Evolutionary conservation across 768 basidiomycete species (phyloP).

Genomic region (Tubosaeta brunneosetosa): DNA sequence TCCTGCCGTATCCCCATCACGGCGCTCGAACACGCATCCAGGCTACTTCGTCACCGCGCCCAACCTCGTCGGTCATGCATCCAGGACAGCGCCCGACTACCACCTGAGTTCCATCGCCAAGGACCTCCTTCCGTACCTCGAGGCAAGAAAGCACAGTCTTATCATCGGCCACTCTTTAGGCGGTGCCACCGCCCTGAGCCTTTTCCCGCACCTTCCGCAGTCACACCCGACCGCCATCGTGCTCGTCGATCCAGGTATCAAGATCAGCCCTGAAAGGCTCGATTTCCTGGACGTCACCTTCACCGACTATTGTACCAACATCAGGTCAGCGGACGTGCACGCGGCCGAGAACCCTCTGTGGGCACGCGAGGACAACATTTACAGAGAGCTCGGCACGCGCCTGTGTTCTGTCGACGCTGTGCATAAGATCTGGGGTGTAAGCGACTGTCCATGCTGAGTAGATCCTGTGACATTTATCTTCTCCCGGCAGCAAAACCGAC

Average conservation of each 20-base stretch:
- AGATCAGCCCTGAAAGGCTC: background rate
- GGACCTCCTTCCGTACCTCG: constrained; percentile 19
- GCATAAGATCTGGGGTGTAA: background rate
- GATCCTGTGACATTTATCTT: background rate
- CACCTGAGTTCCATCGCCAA: constrained; percentile 6
- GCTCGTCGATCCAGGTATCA: constrained; percentile 18
- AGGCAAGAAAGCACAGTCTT: constrained; percentile 5
- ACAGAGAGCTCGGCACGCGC: constrained; percentile 8
- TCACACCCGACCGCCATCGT: constrained; percentile 12
- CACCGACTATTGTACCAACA: background rate
- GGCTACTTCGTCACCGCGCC: constrained; percentile 24
- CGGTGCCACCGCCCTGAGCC: background rate
- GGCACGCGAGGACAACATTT: constrained; percentile 8
- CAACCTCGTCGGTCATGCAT: constrained; percentile 17
- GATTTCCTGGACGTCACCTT: background rate
- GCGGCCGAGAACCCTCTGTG: constrained; percentile 10
- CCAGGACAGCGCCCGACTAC: constrained; percentile 12
- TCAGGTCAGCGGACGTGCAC: background rate
- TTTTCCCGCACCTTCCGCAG: constrained; percentile 8
- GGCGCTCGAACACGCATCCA: background rate
- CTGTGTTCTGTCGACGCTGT: constrained; percentile 7
- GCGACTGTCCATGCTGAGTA: background rate
- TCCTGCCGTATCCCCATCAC: too few relatives aligned
- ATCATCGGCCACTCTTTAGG: constrained; percentile 22
- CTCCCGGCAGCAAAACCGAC: constrained; percentile 8